Conservation (phyloP, 1,284 basidiomycete genomes). For the Microbotryum saponariae region DNA sequence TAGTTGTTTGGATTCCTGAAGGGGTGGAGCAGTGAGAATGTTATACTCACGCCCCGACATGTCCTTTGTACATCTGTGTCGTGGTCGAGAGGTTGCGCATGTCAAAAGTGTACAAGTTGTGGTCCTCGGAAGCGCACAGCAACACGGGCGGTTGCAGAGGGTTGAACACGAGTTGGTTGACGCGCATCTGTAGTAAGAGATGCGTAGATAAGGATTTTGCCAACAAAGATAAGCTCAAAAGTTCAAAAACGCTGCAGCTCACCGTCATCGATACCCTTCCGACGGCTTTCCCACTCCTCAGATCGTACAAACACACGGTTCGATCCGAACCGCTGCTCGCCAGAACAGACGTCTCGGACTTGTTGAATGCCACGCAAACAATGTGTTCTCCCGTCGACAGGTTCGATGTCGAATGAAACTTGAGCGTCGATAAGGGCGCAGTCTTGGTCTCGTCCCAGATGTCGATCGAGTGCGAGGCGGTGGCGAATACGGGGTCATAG, state of each 20-base stretch:
- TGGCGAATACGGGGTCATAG: slow-evolving; percentile 78
- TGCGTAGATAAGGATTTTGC: no score
- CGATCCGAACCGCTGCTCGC: slow-evolving; percentile 90
- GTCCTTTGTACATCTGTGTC: slow-evolving; percentile 92
- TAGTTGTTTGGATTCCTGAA: not conserved
- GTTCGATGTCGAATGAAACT: slow-evolving; percentile 60
- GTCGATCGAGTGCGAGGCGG: slow-evolving; percentile 86
- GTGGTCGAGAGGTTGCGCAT: slow-evolving; percentile 76
- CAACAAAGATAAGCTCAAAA: slow-evolving; percentile 1
- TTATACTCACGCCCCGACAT: slow-evolving; percentile 70
- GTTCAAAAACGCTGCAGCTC: slow-evolving; percentile 30
- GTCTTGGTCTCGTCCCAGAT: slow-evolving; percentile 96
- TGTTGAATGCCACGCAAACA: slow-evolving; percentile 81
- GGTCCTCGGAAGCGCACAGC: slow-evolving; percentile 91
- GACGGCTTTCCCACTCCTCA: slow-evolving; percentile 90
- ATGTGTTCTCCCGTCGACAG: slow-evolving; percentile 75
- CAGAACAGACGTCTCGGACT: slow-evolving; percentile 84
- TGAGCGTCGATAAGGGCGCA: slow-evolving; percentile 49
- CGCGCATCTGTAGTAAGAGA: slow-evolving; percentile 36
- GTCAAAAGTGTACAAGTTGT: slow-evolving; percentile 97
- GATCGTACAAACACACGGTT: slow-evolving; percentile 91
- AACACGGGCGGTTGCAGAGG: slow-evolving; percentile 88
- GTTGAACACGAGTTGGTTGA: slow-evolving; percentile 88
- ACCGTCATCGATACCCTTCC: slow-evolving; percentile 83
- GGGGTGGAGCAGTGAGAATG: not conserved